phyloP scores from a whole-genome alignment of 2,329 filamentous ascomycete species.

The Aspergillus thermomutatus region DNA sequence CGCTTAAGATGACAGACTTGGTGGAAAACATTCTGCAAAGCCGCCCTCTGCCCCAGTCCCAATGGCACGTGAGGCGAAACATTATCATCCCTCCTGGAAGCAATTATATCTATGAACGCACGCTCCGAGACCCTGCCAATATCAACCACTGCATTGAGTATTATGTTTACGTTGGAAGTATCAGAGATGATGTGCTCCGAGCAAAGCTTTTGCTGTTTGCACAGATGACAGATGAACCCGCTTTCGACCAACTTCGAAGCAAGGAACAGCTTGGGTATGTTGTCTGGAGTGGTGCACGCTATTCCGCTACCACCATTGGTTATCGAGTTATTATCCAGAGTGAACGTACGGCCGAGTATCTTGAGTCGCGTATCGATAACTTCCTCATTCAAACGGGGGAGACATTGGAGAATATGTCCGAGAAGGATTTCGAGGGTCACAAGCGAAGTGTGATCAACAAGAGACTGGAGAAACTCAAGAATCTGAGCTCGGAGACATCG shows the following conservation, averaged over 20 bases:
- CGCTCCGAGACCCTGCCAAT: constrained; percentile 80
- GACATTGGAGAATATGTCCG: constrained; percentile 70
- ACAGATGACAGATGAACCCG: constrained; percentile 88
- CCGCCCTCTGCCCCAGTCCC: constrained; percentile 66
- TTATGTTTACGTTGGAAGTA: constrained; percentile 66
- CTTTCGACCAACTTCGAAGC: constrained; percentile 90
- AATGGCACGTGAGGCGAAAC: constrained; percentile 76
- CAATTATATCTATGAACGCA: constrained; percentile 79
- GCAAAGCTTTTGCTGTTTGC: constrained; percentile 78
- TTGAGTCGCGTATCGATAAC: constrained; percentile 82
- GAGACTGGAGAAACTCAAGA: constrained; percentile 86
- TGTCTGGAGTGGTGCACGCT: constrained; percentile 76
- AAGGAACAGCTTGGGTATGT: constrained; percentile 98
- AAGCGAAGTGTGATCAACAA: constrained; percentile 87
- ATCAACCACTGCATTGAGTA: constrained; percentile 85
- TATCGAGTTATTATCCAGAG: constrained; percentile 92
- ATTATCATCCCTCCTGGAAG: constrained; percentile 73
- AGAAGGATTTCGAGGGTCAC: constrained; percentile 82
- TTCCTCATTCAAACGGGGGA: constrained; percentile 70
- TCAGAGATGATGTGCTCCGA: constrained; percentile 64
- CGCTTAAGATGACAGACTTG: constrained; percentile 76
- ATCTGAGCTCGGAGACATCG: constrained; percentile 77
- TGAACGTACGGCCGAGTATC: constrained; percentile 76
- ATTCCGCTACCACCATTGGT: constrained; percentile 72
- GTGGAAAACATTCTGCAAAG: constrained; percentile 76